Evolutionary conservation across 2,329 filamentous ascomycete genomes (phyloP), one percentile per base, ranked within the genome.

Genomic region (Tolypocladium capitatum): DNA sequence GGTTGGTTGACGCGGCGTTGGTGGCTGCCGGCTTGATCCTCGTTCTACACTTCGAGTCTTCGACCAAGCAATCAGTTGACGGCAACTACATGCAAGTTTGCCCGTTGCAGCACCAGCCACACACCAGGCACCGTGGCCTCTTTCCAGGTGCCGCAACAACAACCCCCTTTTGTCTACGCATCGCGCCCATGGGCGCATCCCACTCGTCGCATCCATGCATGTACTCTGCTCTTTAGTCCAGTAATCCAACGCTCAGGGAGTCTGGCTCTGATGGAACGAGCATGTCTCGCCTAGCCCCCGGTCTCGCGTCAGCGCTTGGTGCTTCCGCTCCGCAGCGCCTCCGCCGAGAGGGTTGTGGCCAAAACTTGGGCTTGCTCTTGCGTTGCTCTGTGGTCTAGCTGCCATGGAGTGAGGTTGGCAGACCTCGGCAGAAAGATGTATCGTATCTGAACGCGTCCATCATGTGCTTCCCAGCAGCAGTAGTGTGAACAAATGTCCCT

Each of bases 201-300:
- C 5, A 28, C 27, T 30, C 28, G 10, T 31, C 42, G 6, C 32
- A 45, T 24, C 8, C 16, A 34, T 38, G 43, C 48, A 75, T 81
- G 76, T 81, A 71, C 74, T 78, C 76, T 65, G 71, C 71, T 72
- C 70, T 74, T 76, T 80, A 81, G 77, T 80, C 76, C 75, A 57
- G 66, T 67, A 66, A 69, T 72, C 75, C 73, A 79, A 74, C 61
- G 63, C 70, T 77, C 67, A 71, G 66, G 69, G 70, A 71, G 68
- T 68, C 64, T 72, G 72, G 75, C 66, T 81, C 77, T 81, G 77
- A 80, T 68, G 77, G 72, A 76, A 73, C 72, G 75, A 78, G 71
- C 71, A 20, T 11, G 46, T 21, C 46, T 48, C 42, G 47, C 24
- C 36, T 46, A 36, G 38, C 32, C 20, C 41, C 32, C 31, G 35